phyloP scores from a whole-genome alignment of 805 yeast genomes.

The Barnettozyma vustinii region DNA sequence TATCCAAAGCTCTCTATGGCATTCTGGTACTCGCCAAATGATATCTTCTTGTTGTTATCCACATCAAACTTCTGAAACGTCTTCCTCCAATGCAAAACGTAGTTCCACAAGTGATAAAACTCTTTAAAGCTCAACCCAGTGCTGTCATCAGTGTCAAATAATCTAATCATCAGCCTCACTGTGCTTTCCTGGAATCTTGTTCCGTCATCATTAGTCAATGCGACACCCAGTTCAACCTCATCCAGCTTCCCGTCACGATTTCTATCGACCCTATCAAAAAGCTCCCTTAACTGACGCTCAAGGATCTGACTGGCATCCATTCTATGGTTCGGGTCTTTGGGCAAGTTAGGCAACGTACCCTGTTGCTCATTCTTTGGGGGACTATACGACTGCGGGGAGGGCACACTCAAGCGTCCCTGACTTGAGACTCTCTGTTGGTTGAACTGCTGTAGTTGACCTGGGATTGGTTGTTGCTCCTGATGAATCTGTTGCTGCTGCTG shows the following conservation, averaged over 20 bases:
- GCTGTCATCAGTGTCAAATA: constrained; percentile 49
- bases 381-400: constrained; percentile 1
- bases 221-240: constrained; percentile 50
- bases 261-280: constrained; percentile 51
- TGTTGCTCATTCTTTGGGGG: constrained; percentile 2
- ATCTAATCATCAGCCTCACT: constrained; percentile 53
- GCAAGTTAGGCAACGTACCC: constrained; percentile 2
- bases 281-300: constrained; percentile 42
- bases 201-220: constrained; percentile 59
- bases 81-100: constrained; percentile 60
- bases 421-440: constrained; percentile 5
- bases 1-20: constrained; percentile 65
- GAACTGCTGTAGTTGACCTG: constrained; percentile 8
- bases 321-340: constrained; percentile 5
- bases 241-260: constrained; percentile 50
- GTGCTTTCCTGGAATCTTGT: constrained; percentile 58
- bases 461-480: constrained; percentile 5
- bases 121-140: constrained; percentile 49
- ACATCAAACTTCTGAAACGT: constrained; percentile 56
- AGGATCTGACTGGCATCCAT: constrained; percentile 21
- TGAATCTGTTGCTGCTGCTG: neutral
- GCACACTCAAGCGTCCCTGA: neutral
- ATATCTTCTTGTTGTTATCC: constrained; percentile 52
- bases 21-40: constrained; percentile 59
- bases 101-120: constrained; percentile 64